phyloP scores from a whole-genome alignment of 2,329 filamentous ascomycete genomes.

The Pseudopyrenochaeta lycopersici region DNA sequence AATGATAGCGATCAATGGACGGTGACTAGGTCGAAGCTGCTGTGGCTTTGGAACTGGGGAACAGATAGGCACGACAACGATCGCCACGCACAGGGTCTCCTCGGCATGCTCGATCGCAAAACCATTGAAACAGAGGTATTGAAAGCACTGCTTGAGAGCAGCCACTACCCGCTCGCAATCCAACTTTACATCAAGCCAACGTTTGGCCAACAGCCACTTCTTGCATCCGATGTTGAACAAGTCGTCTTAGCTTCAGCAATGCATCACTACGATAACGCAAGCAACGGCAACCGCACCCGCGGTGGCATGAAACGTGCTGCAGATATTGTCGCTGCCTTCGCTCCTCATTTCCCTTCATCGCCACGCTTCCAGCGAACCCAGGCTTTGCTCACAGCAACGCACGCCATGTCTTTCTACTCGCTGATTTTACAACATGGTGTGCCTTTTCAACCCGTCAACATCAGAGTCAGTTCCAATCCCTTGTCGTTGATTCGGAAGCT shows the following conservation, averaged over 20 bases:
- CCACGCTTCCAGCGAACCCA: conserved; percentile 65
- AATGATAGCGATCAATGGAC: conserved; percentile 64
- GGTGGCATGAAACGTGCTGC: conserved; percentile 81
- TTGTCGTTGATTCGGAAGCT: conserved; percentile 76
- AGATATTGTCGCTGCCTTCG: conserved; percentile 67
- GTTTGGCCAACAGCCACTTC: conserved; percentile 59
- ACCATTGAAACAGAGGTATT: conserved; percentile 76
- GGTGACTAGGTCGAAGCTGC: conserved; percentile 67
- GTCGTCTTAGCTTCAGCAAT: conserved; percentile 71
- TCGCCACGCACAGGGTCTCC: conserved; percentile 58
- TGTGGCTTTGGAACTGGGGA: conserved; percentile 81
- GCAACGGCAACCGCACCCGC: conserved; percentile 79
- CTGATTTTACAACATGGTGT: conserved; percentile 81
- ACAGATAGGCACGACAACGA: conserved; percentile 54
- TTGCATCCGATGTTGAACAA: conserved; percentile 63
- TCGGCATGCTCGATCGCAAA: conserved; percentile 66
- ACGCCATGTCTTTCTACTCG: conserved; percentile 78
- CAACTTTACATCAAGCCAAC: conserved; percentile 68
- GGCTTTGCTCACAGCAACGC: conserved; percentile 75
- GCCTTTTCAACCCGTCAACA: conserved; percentile 79
- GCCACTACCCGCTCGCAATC: conserved; percentile 69
- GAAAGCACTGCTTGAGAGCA: conserved; percentile 70
- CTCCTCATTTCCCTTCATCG: conserved; percentile 63
- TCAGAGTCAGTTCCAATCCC: conserved; percentile 80
- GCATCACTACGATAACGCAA: conserved; percentile 80